Evolutionary conservation across 2,329 filamentous ascomycete species (phyloP), one percentile per base, ranked within the genome.

Genomic region (Xylariales sp.): DNA sequence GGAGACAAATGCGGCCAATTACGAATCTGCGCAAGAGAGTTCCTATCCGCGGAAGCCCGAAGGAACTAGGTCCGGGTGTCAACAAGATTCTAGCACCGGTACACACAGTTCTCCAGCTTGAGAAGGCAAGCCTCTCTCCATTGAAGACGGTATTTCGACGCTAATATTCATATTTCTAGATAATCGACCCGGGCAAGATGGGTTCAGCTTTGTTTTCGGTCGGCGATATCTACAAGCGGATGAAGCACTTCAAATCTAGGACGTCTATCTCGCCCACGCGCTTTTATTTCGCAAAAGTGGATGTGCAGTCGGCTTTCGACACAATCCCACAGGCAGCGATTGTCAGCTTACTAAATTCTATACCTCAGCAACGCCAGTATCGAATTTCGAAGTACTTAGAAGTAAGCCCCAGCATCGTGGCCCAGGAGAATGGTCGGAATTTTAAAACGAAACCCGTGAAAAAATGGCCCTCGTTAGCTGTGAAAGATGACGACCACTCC

Each of bases 301-400:
- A 99, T 76, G 94, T 99, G 23, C 88, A 93, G 77, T 89, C 93
- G 1, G 97, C 95, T 73, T 99, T 97, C 77, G 96, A 99, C 79
- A 97, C 92, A 0, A 97, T 99, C 52, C 96, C 96, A 0, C 96
- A 98, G 77, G 80, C 86, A 32, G 87, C 89, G 0, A 83, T 98
- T 18, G 76, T 97, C 41, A 78, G 83, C 30, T 82, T 98, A 32
- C 86, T 97, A 70, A 79, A 71, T 65, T 89, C 76, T 60, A 88
- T 86, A 71, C 87, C 79, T 70, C 82, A 81, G 12, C 82, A 91
- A 65, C 79, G 84, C 3, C 81, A 83, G 28, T 99, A 99, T 76
- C 85, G 86, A 7, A 85, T 97, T 55, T 85, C 86, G 7, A 94
- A 90, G 71, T 91, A 97, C 74, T 88, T 89, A 6, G 91, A 97